Conservation (phyloP, 352 stramenopile genomes). For the Phytophthora melonis region DNA sequence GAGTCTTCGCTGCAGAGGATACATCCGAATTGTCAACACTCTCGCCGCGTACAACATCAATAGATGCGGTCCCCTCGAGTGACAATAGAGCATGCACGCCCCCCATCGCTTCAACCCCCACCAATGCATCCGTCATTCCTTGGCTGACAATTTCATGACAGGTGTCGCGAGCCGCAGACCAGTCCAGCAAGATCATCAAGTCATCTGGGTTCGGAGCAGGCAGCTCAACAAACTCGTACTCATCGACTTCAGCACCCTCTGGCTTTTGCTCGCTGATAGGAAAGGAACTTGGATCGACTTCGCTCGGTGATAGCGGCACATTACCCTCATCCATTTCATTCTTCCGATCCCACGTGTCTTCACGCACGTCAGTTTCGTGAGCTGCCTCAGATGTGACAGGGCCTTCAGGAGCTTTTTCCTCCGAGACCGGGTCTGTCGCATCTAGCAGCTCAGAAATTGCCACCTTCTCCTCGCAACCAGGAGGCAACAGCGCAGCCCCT, state of each 20-base stretch:
- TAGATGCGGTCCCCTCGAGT: not conserved
- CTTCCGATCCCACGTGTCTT: conserved; percentile 11
- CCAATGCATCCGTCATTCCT: conserved; percentile 32
- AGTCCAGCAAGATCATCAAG: conserved; percentile 10
- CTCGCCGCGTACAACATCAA: conserved; percentile 1
- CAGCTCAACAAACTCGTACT: conserved; percentile 28
- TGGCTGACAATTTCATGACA: conserved; percentile 17
- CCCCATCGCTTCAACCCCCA: conserved; percentile 25
- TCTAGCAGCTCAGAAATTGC: not conserved
- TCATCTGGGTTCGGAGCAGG: conserved; percentile 3
- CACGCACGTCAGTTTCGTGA: not conserved
- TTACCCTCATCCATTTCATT: conserved; percentile 19
- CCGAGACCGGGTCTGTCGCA: not conserved
- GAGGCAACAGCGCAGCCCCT: not conserved
- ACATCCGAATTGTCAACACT: not conserved
- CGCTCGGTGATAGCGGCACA: not conserved
- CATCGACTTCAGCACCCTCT: conserved; percentile 2
- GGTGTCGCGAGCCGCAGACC: conserved; percentile 6
- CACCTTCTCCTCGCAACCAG: not conserved
- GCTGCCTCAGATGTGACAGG: not conserved
- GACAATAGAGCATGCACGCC: conserved; percentile 12
- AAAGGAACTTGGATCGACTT: not conserved
- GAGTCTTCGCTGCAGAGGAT: not conserved
- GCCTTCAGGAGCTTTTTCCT: not conserved
- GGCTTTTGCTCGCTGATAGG: conserved; percentile 7